These are phyloP conservation scores for Brassica hybrid DNA, from an alignment of 441 rosid genomes.

Conservation along the genomic window DNA sequence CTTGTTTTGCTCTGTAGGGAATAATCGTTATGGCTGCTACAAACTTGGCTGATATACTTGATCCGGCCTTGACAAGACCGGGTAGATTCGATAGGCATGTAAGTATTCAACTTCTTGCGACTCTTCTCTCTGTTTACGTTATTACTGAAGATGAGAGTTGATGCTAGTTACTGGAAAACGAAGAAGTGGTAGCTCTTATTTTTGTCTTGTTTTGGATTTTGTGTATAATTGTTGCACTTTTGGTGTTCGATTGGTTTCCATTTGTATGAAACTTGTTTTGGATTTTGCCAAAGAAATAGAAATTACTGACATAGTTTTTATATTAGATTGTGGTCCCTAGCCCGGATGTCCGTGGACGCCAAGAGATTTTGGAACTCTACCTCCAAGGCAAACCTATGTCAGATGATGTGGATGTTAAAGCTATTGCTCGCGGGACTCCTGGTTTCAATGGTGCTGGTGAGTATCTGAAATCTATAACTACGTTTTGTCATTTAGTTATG, in stretches of 20 bases:
- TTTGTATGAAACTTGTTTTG: neutral
- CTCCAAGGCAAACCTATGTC: slow-evolving; percentile 92
- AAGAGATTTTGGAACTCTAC: slow-evolving; percentile 96
- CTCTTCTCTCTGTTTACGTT: neutral
- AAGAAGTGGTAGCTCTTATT: too few species aligned
- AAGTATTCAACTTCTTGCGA: slow-evolving; percentile 48
- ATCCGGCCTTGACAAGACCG: slow-evolving; percentile 99
- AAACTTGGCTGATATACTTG: slow-evolving; percentile 97
- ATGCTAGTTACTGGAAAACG: too few species aligned
- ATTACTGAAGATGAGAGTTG: neutral
- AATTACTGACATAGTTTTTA: slow-evolving; percentile 37
- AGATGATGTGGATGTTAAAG: slow-evolving; percentile 85
- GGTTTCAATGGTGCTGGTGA: slow-evolving; percentile 99
- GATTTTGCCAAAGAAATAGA: slow-evolving; percentile 7
- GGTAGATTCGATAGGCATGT: slow-evolving; percentile 99
- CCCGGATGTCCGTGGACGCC: slow-evolving; percentile 93
- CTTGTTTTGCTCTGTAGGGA: slow-evolving; percentile 59
- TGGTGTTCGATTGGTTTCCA: neutral
- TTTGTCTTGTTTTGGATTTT: neutral
- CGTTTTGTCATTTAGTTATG: slow-evolving; percentile 20
- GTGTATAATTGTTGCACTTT: neutral
- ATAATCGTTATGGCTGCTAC: slow-evolving; percentile 99
- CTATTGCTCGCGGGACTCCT: slow-evolving; percentile 98
- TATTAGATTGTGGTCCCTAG: slow-evolving; percentile 88
- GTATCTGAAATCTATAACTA: slow-evolving; percentile 22